Evolutionary conservation across 2,329 filamentous ascomycete genomes (phyloP).

Genomic region (Nothophoma quercina): DNA sequence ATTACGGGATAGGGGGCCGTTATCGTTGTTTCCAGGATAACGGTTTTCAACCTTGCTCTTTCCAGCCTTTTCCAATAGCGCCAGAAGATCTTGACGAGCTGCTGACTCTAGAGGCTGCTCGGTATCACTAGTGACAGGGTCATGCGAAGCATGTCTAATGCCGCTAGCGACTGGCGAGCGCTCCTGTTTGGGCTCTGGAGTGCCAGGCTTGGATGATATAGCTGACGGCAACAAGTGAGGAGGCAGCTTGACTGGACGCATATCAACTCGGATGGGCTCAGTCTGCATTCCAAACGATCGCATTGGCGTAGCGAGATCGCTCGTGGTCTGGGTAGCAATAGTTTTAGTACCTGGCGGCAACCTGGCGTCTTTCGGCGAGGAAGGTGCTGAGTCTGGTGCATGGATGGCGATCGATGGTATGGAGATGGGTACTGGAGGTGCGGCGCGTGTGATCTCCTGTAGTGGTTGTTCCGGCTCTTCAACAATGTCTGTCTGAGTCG

Average conservation of each 20-base stretch:
- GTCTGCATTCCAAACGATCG: conserved; percentile 77
- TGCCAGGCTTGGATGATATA: conserved; percentile 64
- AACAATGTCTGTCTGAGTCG: conserved; percentile 66
- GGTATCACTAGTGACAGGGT: conserved; percentile 16
- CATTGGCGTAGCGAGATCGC: conserved; percentile 56
- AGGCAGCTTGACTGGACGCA: conserved; percentile 76
- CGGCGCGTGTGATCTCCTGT: conserved; percentile 29
- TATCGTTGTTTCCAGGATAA: conserved; percentile 82
- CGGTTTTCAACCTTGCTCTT: conserved; percentile 62
- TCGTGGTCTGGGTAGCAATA: conserved; percentile 78
- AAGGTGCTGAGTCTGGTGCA: conserved; percentile 83
- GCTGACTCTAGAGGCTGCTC: conserved; percentile 27
- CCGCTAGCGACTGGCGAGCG: conserved; percentile 4
- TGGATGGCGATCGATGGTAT: conserved; percentile 92
- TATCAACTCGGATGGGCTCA: conserved; percentile 86
- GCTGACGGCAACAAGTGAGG: conserved; percentile 80
- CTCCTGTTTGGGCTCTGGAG: conserved; percentile 41
- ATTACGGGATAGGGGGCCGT: conserved; percentile 71
- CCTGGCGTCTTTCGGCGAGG: conserved; percentile 75
- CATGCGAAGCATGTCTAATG: conserved; percentile 25
- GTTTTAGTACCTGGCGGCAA: conserved; percentile 84
- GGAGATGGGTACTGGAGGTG: conserved; percentile 52
- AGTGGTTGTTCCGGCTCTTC: conserved; percentile 42
- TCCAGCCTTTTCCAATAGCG: conserved; percentile 39
- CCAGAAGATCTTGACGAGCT: conserved; percentile 41